A percentile compares a stretch with the other conserved stretches of the same genome.
Conservation (phyloP, 169 alveolate genomes). For the Fabrea salina region DNA sequence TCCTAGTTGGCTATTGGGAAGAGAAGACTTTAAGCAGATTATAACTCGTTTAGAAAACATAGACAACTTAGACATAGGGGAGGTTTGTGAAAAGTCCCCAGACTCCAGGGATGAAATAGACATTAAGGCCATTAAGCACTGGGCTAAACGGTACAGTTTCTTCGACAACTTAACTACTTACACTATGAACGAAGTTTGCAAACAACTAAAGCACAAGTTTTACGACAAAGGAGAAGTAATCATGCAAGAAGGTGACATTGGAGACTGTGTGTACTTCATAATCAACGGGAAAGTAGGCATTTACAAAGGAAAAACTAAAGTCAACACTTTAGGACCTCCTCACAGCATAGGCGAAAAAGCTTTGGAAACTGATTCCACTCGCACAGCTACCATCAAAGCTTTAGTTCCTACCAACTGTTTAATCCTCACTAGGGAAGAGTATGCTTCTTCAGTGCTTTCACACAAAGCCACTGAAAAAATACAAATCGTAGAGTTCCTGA, state of each 20-base stretch:
- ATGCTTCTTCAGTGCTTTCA: neutral
- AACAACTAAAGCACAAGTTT: neutral
- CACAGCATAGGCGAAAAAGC: conserved; percentile 17
- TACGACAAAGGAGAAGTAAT: neutral
- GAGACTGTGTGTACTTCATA: conserved; percentile 15
- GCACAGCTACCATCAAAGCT: conserved; percentile 19
- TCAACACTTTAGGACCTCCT: neutral
- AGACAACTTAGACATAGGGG: neutral
- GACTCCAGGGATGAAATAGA: neutral
- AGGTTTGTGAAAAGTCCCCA: neutral
- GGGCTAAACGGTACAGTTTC: neutral
- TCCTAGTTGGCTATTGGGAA: neutral
- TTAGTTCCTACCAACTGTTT: neutral
- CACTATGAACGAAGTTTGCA: conserved; percentile 2
- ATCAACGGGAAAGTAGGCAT: neutral
- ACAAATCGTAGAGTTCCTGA: neutral
- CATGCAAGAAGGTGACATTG: conserved; percentile 18
- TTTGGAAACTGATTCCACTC: neutral
- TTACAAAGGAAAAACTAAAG: neutral
- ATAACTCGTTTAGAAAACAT: neutral
- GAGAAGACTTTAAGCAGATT: neutral
- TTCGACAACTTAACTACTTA: neutral
- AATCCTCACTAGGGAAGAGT: neutral
- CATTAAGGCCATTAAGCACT: neutral
- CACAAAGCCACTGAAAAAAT: neutral